These are phyloP conservation scores for Drechslera avenae DNA, from an alignment of 2,329 filamentous ascomycete species.

Conservation along the genomic window DNA sequence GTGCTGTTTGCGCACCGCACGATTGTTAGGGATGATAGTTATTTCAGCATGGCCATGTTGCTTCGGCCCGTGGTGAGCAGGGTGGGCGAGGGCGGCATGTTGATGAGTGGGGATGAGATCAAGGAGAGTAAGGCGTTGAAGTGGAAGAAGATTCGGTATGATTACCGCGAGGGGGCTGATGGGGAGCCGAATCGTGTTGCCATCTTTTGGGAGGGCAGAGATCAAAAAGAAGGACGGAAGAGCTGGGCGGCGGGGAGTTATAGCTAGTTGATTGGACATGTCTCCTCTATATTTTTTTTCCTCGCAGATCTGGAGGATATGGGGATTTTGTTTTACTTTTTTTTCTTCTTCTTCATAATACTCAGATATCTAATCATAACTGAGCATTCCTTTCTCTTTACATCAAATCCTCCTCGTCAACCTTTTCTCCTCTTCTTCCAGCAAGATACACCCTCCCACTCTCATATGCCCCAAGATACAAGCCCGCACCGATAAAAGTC, in stretches of 20 bases:
- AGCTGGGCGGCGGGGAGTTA: slow-evolving; percentile 39
- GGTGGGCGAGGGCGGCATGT: slow-evolving; percentile 27
- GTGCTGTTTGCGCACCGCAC: slow-evolving; percentile 32
- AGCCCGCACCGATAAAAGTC: slow-evolving; percentile 80
- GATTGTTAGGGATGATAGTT: slow-evolving; percentile 42
- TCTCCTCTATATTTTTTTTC: too few species aligned
- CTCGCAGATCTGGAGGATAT: too few species aligned
- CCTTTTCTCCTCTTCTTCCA: slow-evolving; percentile 49
- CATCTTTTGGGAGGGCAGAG: slow-evolving; percentile 34
- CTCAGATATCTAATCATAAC: too few species aligned
- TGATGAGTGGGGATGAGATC: slow-evolving; percentile 38
- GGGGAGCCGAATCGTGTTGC: slow-evolving; percentile 37
- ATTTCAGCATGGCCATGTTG: slow-evolving; percentile 41
- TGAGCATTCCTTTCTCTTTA: too few species aligned
- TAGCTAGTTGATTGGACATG: too few species aligned
- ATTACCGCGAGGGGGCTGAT: slow-evolving; percentile 33
- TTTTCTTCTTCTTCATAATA: too few species aligned
- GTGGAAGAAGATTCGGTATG: slow-evolving; percentile 39
- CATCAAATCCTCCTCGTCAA: slow-evolving; percentile 43
- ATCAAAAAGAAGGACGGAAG: slow-evolving; percentile 27
- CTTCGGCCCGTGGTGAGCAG: slow-evolving; percentile 34
- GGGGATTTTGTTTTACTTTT: too few species aligned
- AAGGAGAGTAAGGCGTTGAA: slow-evolving; percentile 30
- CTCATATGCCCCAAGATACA: slow-evolving; percentile 89
- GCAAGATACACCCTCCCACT: slow-evolving; percentile 66